Conservation (phyloP, 1,284 basidiomycete species). For the Irpex rosettiformis region DNA sequence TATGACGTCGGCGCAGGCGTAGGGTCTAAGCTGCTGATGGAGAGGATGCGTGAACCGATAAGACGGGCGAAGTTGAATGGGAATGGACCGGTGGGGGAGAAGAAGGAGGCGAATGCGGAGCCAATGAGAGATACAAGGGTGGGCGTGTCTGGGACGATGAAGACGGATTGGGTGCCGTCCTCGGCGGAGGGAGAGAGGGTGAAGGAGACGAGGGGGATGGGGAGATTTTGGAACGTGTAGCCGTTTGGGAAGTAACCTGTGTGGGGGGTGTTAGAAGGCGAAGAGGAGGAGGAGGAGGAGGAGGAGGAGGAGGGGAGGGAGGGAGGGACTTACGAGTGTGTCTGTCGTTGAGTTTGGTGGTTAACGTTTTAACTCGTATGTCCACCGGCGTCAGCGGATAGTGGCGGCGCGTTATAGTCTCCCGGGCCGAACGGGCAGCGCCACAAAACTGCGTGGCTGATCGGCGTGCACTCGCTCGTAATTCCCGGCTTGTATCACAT, state of each 20-base stretch:
- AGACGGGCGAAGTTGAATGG: conserved; percentile 56
- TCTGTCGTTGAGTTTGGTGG: conserved; percentile 57
- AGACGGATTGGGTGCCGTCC: conserved; percentile 49
- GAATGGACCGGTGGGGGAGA: conserved; percentile 35
- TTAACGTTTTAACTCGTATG: conserved; percentile 53
- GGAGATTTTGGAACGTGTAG: conserved; percentile 54
- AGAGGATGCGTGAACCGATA: conserved; percentile 56
- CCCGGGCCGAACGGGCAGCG: too few relatives aligned
- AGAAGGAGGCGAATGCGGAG: conserved; percentile 44
- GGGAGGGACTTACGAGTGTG: conserved; percentile 47
- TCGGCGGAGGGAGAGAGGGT: conserved; percentile 46
- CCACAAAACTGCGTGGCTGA: too few relatives aligned
- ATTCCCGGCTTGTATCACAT: too few relatives aligned
- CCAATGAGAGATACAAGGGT: conserved; percentile 49
- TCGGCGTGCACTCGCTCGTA: too few relatives aligned
- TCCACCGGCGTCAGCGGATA: conserved; percentile 18
- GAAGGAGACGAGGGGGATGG: conserved; percentile 54
- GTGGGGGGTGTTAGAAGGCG: background rate
- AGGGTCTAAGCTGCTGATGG: conserved; percentile 54
- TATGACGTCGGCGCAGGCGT: conserved; percentile 52
- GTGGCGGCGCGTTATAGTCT: too few relatives aligned
- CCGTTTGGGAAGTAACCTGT: conserved; percentile 58
- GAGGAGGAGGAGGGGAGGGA: background rate
- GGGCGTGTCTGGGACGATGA: conserved; percentile 53
- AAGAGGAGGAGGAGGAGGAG: background rate